Evolutionary conservation across 768 basidiomycete genomes (phyloP), one percentile per base, ranked within the genome.

Genomic region (Dendrothele bispora): DNA sequence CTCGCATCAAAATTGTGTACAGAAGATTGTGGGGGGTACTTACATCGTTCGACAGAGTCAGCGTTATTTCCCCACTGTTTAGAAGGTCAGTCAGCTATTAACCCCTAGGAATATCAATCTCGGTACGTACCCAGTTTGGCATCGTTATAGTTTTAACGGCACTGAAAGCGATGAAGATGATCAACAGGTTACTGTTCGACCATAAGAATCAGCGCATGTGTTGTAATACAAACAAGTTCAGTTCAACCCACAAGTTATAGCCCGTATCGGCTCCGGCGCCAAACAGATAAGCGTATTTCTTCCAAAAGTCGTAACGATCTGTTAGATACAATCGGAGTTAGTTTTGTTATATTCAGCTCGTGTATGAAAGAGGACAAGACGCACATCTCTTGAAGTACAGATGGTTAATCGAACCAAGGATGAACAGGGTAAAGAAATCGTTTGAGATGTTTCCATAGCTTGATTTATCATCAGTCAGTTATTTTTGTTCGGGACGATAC

Each of bases 211-310:
- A n/a, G n/a, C n/a, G n/a, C n/a, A n/a, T n/a, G n/a, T n/a, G n/a
- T n/a, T n/a, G n/a, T n/a, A n/a, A 29, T 4, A 11, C n/a, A 17
- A 2, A 0, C 40, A 45, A 12, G 5, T 21, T 20, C n/a, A 43
- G 26, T 3, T 8, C n/a, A 17, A 44, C 48, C 14, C 21, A 50
- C 46, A 61, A 51, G 43, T 61, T 61, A 39, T 50, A 61, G 7
- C 60, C 60, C 15, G 60, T 61, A 43, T 61, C 60, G 4, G 60
- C 60, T 1, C 55, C 60, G 6, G 60, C 60, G 18, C 57, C 51
- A 1, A 50, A 47, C 17, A 61, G 27, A 39, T 61, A 61, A 30
- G 57, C 60, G 46, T 57, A 61, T 20, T 51, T 57, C 55, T 59
- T 61, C 60, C 60, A 61, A 43, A 61, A 57, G 37, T 43, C 47